A percentile compares a stretch with the other conserved stretches of the same genome.
These are phyloP conservation scores for Pichia sp. DNA, from an alignment of 1,139 yeast genomes.

Conservation along the genomic window DNA sequence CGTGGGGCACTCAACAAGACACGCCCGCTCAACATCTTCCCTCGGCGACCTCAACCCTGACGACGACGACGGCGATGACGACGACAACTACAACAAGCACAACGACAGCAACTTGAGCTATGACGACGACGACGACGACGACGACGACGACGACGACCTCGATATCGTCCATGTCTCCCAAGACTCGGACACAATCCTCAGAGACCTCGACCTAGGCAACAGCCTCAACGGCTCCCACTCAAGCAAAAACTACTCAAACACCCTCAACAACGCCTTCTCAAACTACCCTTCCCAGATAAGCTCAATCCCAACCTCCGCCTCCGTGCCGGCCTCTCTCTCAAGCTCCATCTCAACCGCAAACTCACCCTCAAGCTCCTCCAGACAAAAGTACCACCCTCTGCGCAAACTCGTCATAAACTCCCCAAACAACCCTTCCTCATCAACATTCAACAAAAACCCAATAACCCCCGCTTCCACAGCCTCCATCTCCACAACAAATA, in stretches of 20 bases:
- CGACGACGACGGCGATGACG: not conserved
- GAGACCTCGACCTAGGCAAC: conserved; percentile 3
- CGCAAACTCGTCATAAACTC: conserved; percentile 9
- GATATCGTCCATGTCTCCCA: conserved; percentile 8
- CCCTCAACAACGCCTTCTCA: conserved; percentile 7
- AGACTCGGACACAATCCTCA: conserved; percentile 9
- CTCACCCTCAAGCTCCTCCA: not conserved
- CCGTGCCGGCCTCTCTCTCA: not conserved
- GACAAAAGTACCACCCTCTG: conserved; percentile 5
- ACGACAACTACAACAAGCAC: conserved; percentile 1
- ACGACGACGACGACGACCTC: not conserved
- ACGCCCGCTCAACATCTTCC: not conserved
- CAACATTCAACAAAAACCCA: not conserved
- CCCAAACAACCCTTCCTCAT: conserved; percentile 5
- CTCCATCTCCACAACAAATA: not conserved
- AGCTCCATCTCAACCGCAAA: not conserved
- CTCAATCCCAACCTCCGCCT: not conserved
- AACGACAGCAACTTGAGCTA: not conserved
- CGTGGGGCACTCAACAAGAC: not conserved
- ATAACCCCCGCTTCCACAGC: not conserved
- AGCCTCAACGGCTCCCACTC: not conserved
- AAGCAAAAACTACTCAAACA: conserved; percentile 1
- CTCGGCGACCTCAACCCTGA: not conserved
- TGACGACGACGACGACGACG: conserved; percentile 1
- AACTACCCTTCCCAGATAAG: not conserved